Percentiles rank a stretch among this genome's conserved stretches.
phyloP scores from a whole-genome alignment of 352 stramenopile species.

The Globisporangium abappressorium region DNA sequence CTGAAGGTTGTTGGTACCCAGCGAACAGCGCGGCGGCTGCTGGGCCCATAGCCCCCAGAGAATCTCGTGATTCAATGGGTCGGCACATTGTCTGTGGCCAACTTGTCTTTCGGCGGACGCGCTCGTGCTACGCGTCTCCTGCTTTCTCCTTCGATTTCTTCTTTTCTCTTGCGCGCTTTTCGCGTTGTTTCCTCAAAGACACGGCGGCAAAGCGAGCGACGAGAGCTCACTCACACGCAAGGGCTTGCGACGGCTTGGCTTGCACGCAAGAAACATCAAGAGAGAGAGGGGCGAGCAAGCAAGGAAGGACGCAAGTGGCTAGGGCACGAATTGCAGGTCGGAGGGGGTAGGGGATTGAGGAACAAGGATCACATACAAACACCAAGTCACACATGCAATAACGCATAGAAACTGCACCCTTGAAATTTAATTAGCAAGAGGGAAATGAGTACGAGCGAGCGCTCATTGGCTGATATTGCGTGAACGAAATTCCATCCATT shows the following conservation, averaged over 20 bases:
- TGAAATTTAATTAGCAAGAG: not conserved
- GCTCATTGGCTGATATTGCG: not conserved
- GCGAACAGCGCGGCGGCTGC: constrained; percentile 72
- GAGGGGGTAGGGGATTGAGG: not conserved
- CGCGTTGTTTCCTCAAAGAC: constrained; percentile 8
- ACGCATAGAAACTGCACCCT: constrained; percentile 1
- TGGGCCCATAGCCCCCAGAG: constrained; percentile 73
- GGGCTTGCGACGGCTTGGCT: not conserved
- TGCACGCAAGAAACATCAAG: not conserved
- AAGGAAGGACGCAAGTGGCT: not conserved
- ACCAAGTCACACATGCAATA: not conserved
- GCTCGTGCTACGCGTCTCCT: not conserved
- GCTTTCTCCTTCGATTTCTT: constrained; percentile 22
- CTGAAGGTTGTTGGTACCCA: constrained; percentile 66
- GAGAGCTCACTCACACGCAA: not conserved
- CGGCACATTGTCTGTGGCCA: constrained; percentile 56
- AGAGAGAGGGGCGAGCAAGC: not conserved
- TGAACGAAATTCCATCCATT: not conserved
- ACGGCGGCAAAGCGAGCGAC: not conserved
- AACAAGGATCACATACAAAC: not conserved
- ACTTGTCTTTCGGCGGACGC: constrained; percentile 16
- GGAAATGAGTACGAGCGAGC: not conserved
- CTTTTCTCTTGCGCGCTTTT: constrained; percentile 21
- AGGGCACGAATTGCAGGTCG: not conserved
- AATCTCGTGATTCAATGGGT: constrained; percentile 82